Conservation (phyloP, 2,329 filamentous ascomycete genomes). For the Pestalotiopsis sp. region DNA sequence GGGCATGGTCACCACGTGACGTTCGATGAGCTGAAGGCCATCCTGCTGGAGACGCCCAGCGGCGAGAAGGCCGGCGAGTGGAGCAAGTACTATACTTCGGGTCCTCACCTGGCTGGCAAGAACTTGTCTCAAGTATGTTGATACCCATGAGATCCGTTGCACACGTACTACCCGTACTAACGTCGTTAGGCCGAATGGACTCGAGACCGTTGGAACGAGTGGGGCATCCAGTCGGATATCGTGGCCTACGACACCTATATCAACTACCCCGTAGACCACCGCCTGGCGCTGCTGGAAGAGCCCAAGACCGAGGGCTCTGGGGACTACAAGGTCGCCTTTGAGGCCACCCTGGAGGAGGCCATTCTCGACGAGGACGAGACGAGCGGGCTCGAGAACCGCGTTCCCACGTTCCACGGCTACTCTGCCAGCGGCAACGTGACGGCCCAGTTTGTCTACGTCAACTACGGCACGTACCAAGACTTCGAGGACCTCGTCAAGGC, state of each 20-base stretch:
- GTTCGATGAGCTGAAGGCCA: conserved; percentile 55
- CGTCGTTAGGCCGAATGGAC: conserved; percentile 68
- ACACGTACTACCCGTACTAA: not conserved
- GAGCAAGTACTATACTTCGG: conserved; percentile 78
- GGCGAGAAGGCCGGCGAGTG: conserved; percentile 65
- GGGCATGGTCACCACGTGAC: conserved; percentile 26
- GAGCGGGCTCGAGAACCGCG: conserved; percentile 68
- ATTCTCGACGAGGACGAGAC: conserved; percentile 82
- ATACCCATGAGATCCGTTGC: not conserved
- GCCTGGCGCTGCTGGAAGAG: conserved; percentile 66
- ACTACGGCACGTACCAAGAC: conserved; percentile 86
- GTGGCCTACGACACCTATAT: conserved; percentile 76
- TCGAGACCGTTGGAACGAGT: conserved; percentile 70
- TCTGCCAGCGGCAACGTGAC: conserved; percentile 92
- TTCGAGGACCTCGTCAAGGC: conserved; percentile 79
- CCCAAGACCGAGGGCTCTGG: conserved; percentile 29
- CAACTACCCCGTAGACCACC: conserved; percentile 75
- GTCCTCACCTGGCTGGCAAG: conserved; percentile 75
- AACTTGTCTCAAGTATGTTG: conserved; percentile 68
- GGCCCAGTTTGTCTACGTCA: conserved; percentile 82
- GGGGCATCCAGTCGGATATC: conserved; percentile 67
- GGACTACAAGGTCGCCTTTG: conserved; percentile 67
- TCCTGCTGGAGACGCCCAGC: conserved; percentile 62
- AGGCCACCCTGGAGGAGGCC: conserved; percentile 83
- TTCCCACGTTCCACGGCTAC: conserved; percentile 95